Evolutionary conservation across 306 rosid genomes (phyloP), one percentile per base, ranked within the genome.

Genomic region (Ammopiptanthus mongolicus): DNA sequence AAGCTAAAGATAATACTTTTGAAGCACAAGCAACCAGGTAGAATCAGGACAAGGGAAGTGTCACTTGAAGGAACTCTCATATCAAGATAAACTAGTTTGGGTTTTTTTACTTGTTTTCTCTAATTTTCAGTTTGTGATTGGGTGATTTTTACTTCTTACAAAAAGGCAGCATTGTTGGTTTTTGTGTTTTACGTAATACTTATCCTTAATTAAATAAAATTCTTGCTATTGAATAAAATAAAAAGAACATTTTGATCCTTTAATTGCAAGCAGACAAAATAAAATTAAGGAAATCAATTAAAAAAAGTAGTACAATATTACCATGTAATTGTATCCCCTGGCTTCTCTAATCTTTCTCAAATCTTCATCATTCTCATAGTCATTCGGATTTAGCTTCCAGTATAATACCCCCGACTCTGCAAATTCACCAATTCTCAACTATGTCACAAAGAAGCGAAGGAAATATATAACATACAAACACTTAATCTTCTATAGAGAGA

Each of bases 261-360:
- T 6, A 31, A 31, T 47, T 33, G n/a, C 7, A 0, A 15, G 14
- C 28, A 25, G 19, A 55, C 8, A 36, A 19, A 36, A 46, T 4
- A 11, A 28, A 48, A 12, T 2, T 14, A 52, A 44, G n/a, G 5
- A 56, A 1, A 8, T 46, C 2, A 56, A 21, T 2, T 1, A 64
- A 51, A 1, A 10, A 70, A 67, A 18, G 31, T 15, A 5, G 14
- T 1, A 41, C 0, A 62, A 44, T 3, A 22, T 11, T 79, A 93
- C 98, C 96, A 84, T 82, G 90, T 91, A 94, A 77, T 82, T 89
- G 77, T 90, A 94, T 65, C 93, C 97, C 65, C 96, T 88, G 69
- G 80, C 52, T 71, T 94, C 87, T 80, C 97, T 88, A 63, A 94
- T 90, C 9, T 76, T 82, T 66, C 41, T 86, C 78, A 91, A 88